phyloP scores from a whole-genome alignment of 345 rosid species.

The Citrus medica region DNA sequence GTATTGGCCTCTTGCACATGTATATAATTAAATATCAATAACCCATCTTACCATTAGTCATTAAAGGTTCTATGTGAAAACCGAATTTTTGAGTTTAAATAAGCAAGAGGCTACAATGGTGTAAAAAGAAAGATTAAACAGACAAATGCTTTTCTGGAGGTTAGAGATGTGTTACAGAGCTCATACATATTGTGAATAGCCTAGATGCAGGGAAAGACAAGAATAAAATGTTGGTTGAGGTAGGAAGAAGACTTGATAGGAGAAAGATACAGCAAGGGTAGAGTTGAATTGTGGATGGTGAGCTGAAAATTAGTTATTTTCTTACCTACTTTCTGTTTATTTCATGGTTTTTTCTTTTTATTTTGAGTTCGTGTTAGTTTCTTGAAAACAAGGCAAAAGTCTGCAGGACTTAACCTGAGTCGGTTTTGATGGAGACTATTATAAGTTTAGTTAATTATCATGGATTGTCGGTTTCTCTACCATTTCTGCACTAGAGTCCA shows the following conservation, averaged over 20 bases:
- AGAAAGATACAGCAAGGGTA: background rate
- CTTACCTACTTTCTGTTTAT: background rate
- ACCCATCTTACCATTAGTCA: background rate
- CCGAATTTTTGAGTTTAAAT: background rate
- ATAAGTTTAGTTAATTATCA: background rate
- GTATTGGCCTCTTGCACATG: background rate
- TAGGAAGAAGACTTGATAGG: background rate
- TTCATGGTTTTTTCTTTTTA: background rate
- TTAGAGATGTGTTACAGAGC: background rate
- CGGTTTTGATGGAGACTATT: background rate
- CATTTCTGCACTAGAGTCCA: background rate
- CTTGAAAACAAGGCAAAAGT: background rate
- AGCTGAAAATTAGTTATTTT: background rate
- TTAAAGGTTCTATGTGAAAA: background rate
- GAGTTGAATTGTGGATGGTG: background rate
- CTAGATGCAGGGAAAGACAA: background rate
- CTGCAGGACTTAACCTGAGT: background rate
- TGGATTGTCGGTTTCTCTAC: no score
- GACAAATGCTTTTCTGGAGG: background rate
- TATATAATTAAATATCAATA: background rate
- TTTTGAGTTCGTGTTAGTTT: background rate
- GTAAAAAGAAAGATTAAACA: background rate
- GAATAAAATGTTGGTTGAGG: background rate
- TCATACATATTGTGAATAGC: background rate
- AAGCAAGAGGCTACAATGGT: background rate